Evolutionary conservation across 2,329 filamentous ascomycete genomes (phyloP).

Genomic region (Anthostomella pinea): DNA sequence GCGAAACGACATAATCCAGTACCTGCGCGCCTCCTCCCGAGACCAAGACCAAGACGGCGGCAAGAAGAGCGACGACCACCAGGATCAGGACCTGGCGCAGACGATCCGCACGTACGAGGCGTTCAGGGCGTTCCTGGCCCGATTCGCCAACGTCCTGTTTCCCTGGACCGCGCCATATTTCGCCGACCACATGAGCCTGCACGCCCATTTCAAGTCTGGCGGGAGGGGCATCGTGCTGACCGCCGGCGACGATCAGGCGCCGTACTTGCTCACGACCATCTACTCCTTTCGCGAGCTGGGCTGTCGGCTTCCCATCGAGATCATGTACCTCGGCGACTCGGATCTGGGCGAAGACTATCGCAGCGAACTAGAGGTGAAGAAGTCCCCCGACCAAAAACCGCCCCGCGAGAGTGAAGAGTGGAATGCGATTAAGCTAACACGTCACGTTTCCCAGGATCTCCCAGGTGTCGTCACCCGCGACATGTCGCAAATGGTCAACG

Average conservation of each 20-base stretch:
- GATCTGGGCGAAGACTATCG: slow-evolving; percentile 43
- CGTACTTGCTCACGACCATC: slow-evolving; percentile 42
- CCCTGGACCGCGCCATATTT: slow-evolving; percentile 41
- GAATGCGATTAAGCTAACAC: too few species aligned
- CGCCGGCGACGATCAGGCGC: slow-evolving; percentile 41
- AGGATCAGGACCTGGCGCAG: slow-evolving; percentile 22
- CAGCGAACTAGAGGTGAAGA: slow-evolving; percentile 38
- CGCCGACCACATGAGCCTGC: slow-evolving; percentile 42
- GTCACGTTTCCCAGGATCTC: slow-evolving; percentile 25
- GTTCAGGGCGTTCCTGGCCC: slow-evolving; percentile 38
- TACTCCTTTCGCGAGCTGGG: slow-evolving; percentile 34
- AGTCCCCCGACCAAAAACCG: too few species aligned
- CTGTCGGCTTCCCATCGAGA: slow-evolving; percentile 37
- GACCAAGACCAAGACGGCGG: too few species aligned
- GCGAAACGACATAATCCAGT: slow-evolving; percentile 40
- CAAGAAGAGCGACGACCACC: slow-evolving; percentile 10
- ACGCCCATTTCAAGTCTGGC: slow-evolving; percentile 39
- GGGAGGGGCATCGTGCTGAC: slow-evolving; percentile 44
- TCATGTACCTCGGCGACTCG: slow-evolving; percentile 41
- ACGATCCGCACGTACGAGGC: slow-evolving; percentile 40
- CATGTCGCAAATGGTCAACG: slow-evolving; percentile 41
- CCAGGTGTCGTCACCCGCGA: slow-evolving; percentile 43
- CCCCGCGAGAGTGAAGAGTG: too few species aligned
- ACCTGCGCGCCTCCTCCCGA: slow-evolving; percentile 27
- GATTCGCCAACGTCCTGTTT: slow-evolving; percentile 37